Percentiles rank a stretch among this genome's conserved stretches.
phyloP scores from a whole-genome alignment of 768 basidiomycete genomes.

The Pleurotus pulmonarius region DNA sequence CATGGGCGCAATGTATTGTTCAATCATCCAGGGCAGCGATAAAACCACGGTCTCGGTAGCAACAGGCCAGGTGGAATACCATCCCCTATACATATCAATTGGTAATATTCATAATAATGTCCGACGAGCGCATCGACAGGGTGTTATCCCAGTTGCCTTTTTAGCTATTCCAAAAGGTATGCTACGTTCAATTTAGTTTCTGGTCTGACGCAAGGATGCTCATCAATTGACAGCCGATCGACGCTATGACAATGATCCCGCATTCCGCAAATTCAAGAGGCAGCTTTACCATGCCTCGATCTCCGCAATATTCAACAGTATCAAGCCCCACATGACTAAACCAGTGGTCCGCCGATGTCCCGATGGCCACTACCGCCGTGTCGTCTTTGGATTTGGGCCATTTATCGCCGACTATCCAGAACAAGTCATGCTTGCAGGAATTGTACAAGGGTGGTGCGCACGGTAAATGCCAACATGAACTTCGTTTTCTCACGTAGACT shows the following conservation, averaged over 20 bases:
- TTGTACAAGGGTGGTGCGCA: slow-evolving; percentile 33
- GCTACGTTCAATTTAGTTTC: slow-evolving; percentile 2
- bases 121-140: slow-evolving; percentile 26
- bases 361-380: slow-evolving; percentile 25
- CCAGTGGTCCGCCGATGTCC: slow-evolving; percentile 19
- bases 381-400: slow-evolving; percentile 28
- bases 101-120: slow-evolving; percentile 28
- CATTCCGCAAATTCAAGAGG: slow-evolving; percentile 21
- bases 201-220: too few species aligned
- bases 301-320: slow-evolving; percentile 14
- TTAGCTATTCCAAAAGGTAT: slow-evolving; percentile 25
- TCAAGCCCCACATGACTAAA: slow-evolving; percentile 21
- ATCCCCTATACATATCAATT: slow-evolving; percentile 28
- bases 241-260: slow-evolving; percentile 11
- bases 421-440: slow-evolving; percentile 25
- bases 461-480: slow-evolving; percentile 16
- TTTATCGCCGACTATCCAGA: slow-evolving; percentile 40
- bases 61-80: slow-evolving; percentile 32
- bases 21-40: slow-evolving; percentile 32
- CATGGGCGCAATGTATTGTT: slow-evolving; percentile 25
- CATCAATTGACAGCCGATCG: background rate
- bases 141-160: slow-evolving; percentile 23
- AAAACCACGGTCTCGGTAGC: slow-evolving; percentile 35
- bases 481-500: slow-evolving; percentile 4
- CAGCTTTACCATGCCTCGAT: slow-evolving; percentile 29